Evolutionary conservation across 768 basidiomycete genomes (phyloP).

Genomic region (Galerina sulciceps): DNA sequence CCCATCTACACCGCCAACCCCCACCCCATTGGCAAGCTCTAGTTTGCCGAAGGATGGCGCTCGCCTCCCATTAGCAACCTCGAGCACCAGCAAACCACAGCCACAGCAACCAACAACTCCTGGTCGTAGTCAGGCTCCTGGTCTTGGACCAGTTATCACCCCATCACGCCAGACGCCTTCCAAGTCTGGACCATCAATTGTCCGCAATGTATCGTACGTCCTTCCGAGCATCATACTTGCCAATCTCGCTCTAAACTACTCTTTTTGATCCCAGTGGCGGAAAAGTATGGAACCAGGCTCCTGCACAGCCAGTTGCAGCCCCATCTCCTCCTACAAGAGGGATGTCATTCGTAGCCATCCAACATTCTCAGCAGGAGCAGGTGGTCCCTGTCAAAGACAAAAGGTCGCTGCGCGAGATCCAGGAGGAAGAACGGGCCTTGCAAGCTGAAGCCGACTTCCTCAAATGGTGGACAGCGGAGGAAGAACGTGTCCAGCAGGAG

Average conservation of each 20-base stretch:
- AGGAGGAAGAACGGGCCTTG: constrained; percentile 76
- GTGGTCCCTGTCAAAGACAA: constrained; percentile 49
- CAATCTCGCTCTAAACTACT: neutral
- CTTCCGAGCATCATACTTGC: neutral
- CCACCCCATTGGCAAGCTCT: neutral
- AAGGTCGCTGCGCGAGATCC: constrained; percentile 79
- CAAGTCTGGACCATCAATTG: constrained; percentile 22
- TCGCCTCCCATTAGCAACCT: neutral
- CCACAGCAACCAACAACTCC: constrained; percentile 2
- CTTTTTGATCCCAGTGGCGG: constrained; percentile 32
- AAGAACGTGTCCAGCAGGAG: constrained; percentile 67
- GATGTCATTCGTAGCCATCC: constrained; percentile 84
- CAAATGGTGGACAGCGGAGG: constrained; percentile 89
- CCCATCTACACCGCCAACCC: constrained; percentile 3
- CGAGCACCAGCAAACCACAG: neutral
- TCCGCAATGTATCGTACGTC: constrained; percentile 58
- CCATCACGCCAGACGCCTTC: constrained; percentile 53
- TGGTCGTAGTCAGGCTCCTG: constrained; percentile 30
- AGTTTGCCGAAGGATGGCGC: neutral
- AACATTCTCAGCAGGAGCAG: constrained; percentile 72
- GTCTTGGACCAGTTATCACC: constrained; percentile 67
- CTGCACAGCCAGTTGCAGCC: constrained; percentile 50
- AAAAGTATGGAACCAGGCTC: constrained; percentile 69
- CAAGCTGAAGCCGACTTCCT: constrained; percentile 81
- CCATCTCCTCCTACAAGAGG: constrained; percentile 33